Percentiles rank a stretch among this genome's conserved stretches.
phyloP scores from a whole-genome alignment of 108 stramenopile species.

The Pseudonitzschia multiseries region DNA sequence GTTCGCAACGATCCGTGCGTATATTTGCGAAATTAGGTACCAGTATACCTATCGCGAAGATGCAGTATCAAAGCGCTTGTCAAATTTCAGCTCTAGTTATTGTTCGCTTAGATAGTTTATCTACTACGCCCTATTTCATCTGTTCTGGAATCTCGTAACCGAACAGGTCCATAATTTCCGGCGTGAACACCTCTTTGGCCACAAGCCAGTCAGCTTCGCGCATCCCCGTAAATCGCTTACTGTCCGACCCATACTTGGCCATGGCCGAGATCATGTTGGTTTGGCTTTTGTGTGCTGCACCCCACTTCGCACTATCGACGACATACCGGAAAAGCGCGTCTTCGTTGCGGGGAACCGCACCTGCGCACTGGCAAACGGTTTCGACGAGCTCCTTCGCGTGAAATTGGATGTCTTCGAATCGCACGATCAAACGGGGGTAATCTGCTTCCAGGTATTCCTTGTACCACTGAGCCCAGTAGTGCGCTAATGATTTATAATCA shows the following conservation, averaged over 20 bases:
- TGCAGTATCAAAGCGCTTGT: no score
- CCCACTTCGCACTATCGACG: constrained; percentile 63
- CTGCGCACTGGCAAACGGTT: constrained; percentile 66
- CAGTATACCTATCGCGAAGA: no score
- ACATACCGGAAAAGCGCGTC: constrained; percentile 56
- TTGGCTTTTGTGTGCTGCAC: constrained; percentile 21
- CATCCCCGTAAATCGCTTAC: constrained; percentile 48
- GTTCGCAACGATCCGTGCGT: no score
- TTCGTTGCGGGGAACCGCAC: constrained; percentile 49
- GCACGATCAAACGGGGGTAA: constrained; percentile 78
- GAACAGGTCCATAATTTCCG: constrained; percentile 68
- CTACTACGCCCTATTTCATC: neutral
- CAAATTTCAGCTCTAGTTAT: no score
- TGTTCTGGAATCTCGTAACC: constrained; percentile 36
- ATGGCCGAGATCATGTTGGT: constrained; percentile 74
- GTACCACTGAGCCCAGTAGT: constrained; percentile 78
- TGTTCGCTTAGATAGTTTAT: no score
- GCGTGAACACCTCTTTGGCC: constrained; percentile 45
- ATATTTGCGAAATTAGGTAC: no score
- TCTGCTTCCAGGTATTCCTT: constrained; percentile 55
- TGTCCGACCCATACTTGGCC: constrained; percentile 75
- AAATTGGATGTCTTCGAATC: constrained; percentile 85
- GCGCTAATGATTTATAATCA: constrained; percentile 45
- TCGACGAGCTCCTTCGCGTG: constrained; percentile 57
- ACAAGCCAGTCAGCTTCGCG: constrained; percentile 57